phyloP scores from a whole-genome alignment of 1,284 basidiomycete genomes.

The Ceratorhiza oryzae-sativae region DNA sequence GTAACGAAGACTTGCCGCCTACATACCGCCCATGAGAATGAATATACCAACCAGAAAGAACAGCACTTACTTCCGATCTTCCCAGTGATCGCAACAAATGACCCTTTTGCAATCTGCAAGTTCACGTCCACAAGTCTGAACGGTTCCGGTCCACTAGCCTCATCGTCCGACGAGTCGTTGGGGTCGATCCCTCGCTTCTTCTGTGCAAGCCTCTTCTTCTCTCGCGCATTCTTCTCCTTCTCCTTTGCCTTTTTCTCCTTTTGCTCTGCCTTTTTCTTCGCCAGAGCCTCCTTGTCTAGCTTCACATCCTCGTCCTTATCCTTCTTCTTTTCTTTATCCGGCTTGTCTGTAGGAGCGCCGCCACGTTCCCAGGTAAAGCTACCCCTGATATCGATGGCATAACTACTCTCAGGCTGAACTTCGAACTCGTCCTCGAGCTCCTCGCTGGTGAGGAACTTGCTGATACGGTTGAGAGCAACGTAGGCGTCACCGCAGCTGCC shows the following conservation, averaged over 20 bases:
- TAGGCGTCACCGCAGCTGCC: conserved; percentile 59
- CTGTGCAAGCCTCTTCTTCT: conserved; percentile 33
- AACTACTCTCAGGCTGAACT: conserved; percentile 53
- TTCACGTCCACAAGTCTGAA: conserved; percentile 53
- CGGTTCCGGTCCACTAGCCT: conserved; percentile 45
- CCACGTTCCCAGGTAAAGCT: conserved; percentile 73
- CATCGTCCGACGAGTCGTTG: conserved; percentile 34
- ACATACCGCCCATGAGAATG: conserved; percentile 1
- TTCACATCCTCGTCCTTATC: conserved; percentile 29
- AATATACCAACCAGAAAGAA: neutral
- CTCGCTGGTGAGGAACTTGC: conserved; percentile 67
- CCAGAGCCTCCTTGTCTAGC: conserved; percentile 39
- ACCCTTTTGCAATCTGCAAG: conserved; percentile 51
- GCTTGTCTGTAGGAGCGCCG: conserved; percentile 40
- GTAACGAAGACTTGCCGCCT: conserved; percentile 53
- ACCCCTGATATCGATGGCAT: conserved; percentile 66
- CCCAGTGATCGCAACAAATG: conserved; percentile 55
- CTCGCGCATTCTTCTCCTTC: conserved; percentile 47
- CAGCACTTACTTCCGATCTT: conserved; percentile 50
- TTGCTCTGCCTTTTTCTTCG: conserved; percentile 42
- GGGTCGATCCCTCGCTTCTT: conserved; percentile 30
- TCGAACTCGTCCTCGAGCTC: conserved; percentile 63
- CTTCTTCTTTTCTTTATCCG: conserved; percentile 46
- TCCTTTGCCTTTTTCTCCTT: conserved; percentile 42
- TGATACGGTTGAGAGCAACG: conserved; percentile 67